These are phyloP conservation scores for Neurospora crassa DNA, from an alignment of 2,329 filamentous ascomycete species.

Conservation along the genomic window DNA sequence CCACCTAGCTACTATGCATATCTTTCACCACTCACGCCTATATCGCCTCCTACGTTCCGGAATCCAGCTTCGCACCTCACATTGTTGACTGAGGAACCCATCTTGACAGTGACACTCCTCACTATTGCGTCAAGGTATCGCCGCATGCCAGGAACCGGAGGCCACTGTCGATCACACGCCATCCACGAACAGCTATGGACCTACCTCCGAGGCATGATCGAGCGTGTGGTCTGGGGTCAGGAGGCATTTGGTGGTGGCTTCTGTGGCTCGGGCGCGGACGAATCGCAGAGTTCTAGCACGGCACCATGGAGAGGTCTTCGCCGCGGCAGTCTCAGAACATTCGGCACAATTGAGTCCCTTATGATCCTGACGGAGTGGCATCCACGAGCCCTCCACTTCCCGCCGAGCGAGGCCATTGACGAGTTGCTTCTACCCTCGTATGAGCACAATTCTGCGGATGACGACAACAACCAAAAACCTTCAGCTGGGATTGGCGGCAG, in stretches of 20 bases:
- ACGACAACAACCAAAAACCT: slow-evolving; percentile 32
- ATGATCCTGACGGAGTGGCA: slow-evolving; percentile 97
- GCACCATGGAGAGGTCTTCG: slow-evolving; percentile 60
- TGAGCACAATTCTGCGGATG: slow-evolving; percentile 34
- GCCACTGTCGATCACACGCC: slow-evolving; percentile 73
- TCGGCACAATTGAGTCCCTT: slow-evolving; percentile 89
- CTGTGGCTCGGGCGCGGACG: slow-evolving; percentile 59
- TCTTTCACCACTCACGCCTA: slow-evolving; percentile 84
- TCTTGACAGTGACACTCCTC: slow-evolving; percentile 81
- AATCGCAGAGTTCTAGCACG: slow-evolving; percentile 55
- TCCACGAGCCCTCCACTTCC: slow-evolving; percentile 87
- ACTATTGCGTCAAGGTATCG: slow-evolving; percentile 87
- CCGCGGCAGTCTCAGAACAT: slow-evolving; percentile 72
- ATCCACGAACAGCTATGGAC: slow-evolving; percentile 96
- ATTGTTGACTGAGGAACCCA: slow-evolving; percentile 82
- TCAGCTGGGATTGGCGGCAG: slow-evolving; percentile 63
- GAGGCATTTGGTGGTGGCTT: slow-evolving; percentile 90
- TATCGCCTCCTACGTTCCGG: slow-evolving; percentile 83
- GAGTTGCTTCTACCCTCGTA: slow-evolving; percentile 57
- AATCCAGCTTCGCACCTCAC: slow-evolving; percentile 70
- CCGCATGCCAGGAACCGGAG: slow-evolving; percentile 68
- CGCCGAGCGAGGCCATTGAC: slow-evolving; percentile 65
- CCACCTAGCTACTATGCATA: slow-evolving; percentile 71
- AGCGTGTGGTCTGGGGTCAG: slow-evolving; percentile 89
- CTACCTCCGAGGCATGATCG: slow-evolving; percentile 89